These are phyloP conservation scores for Kuraishia hungarica DNA, from an alignment of 805 yeast genomes.

Conservation along the genomic window DNA sequence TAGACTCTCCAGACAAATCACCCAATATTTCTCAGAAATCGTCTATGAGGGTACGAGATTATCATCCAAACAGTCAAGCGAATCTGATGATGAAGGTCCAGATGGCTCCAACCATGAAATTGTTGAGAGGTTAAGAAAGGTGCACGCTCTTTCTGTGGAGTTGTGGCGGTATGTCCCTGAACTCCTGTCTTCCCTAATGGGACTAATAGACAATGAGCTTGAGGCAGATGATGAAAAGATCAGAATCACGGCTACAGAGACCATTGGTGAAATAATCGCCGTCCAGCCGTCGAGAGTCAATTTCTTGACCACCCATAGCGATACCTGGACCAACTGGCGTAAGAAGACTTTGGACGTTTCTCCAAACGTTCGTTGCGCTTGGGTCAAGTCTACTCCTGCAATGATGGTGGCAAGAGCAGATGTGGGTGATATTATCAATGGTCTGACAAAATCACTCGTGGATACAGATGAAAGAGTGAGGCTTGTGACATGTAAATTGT, in stretches of 20 bases:
- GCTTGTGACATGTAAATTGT: slow-evolving; percentile 43
- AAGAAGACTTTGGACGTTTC: slow-evolving; percentile 67
- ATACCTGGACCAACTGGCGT: slow-evolving; percentile 64
- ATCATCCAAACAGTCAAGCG: slow-evolving; percentile 14
- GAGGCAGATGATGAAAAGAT: slow-evolving; percentile 59
- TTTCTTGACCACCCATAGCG: slow-evolving; percentile 48
- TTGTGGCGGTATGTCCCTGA: slow-evolving; percentile 79
- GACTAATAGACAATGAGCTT: slow-evolving; percentile 72
- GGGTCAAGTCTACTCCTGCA: slow-evolving; percentile 54
- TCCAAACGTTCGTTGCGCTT: slow-evolving; percentile 51
- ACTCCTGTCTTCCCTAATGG: slow-evolving; percentile 62
- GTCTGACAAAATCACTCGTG: slow-evolving; percentile 58
- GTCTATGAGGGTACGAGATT: slow-evolving; percentile 36
- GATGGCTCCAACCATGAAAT: slow-evolving; percentile 15
- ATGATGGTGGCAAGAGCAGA: slow-evolving; percentile 38
- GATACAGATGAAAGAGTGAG: slow-evolving; percentile 75
- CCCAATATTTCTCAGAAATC: slow-evolving; percentile 74
- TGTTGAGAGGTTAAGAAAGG: slow-evolving; percentile 33
- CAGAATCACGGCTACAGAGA: slow-evolving; percentile 60
- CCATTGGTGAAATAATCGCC: slow-evolving; percentile 60
- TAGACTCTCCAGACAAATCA: slow-evolving; percentile 64
- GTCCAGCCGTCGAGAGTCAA: slow-evolving; percentile 40
- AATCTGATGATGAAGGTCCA: slow-evolving; percentile 14
- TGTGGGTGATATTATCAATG: slow-evolving; percentile 42
- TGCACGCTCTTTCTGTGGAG: slow-evolving; percentile 55